A percentile compares a stretch with the other conserved stretches of the same genome.
Evolutionary conservation across 352 stramenopile genomes (phyloP).

Genomic region (Phytophthora europaea): DNA sequence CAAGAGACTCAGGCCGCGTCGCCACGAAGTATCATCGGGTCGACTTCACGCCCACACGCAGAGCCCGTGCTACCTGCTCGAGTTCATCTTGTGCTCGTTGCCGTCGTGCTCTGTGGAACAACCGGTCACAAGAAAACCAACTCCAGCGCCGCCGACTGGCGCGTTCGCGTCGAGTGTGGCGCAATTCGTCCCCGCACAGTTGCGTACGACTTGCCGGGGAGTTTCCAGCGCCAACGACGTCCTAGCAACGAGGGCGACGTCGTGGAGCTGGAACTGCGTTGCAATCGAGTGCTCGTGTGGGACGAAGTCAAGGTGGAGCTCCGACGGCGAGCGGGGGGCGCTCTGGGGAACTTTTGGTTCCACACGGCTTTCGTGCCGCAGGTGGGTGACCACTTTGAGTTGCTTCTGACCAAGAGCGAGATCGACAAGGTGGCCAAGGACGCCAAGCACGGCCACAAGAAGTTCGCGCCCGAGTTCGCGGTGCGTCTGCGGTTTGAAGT

Average conservation of each 20-base stretch:
- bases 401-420: conserved; percentile 63
- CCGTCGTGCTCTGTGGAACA: conserved; percentile 55
- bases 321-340: conserved; percentile 47
- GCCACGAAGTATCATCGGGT: conserved; percentile 16
- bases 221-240: conserved; percentile 29
- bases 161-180: conserved; percentile 63
- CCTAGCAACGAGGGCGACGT: conserved; percentile 9
- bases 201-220: conserved; percentile 35
- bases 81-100: conserved; percentile 47
- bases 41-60: conserved; percentile 26
- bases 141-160: conserved; percentile 52
- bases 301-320: conserved; percentile 73
- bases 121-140: conserved; percentile 53
- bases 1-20: conserved; percentile 47
- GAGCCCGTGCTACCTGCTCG: conserved; percentile 43
- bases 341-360: conserved; percentile 81
- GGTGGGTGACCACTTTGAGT: conserved; percentile 35
- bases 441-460: conserved; percentile 74
- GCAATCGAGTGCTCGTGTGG: conserved; percentile 61
- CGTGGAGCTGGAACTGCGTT: conserved; percentile 53
- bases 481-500: conserved; percentile 62
- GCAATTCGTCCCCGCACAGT: conserved; percentile 30
- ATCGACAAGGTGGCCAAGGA: conserved; percentile 84
- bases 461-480: conserved; percentile 59
- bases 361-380: conserved; percentile 72